These are phyloP conservation scores for Caloboletus firmus DNA, from an alignment of 1,284 basidiomycete species.

Conservation along the genomic window DNA sequence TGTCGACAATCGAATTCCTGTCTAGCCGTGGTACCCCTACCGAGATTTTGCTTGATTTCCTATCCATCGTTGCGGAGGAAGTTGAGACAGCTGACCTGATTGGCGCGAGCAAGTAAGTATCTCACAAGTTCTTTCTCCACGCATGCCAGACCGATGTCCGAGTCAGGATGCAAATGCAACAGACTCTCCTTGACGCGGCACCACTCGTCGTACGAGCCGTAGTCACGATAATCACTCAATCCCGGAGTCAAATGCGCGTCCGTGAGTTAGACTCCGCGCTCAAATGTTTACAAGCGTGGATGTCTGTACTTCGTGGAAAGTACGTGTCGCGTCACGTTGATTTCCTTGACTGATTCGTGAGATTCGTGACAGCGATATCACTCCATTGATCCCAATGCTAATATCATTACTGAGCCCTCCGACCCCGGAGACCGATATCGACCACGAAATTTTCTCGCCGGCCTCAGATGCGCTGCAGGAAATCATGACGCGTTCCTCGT, in stretches of 20 bases:
- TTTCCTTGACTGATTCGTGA: not conserved
- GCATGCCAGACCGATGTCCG: constrained; percentile 9
- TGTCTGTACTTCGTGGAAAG: constrained; percentile 66
- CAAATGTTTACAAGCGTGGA: constrained; percentile 81
- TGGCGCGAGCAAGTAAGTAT: constrained; percentile 68
- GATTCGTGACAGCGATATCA: constrained; percentile 50
- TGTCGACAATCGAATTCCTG: constrained; percentile 56
- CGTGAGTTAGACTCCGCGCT: constrained; percentile 67
- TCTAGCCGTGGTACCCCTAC: constrained; percentile 54
- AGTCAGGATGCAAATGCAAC: constrained; percentile 58
- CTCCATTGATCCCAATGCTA: constrained; percentile 59
- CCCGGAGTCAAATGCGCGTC: constrained; percentile 22
- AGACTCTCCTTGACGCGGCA: constrained; percentile 61
- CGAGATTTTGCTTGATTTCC: constrained; percentile 71
- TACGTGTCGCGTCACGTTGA: constrained; percentile 36
- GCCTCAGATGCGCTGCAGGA: constrained; percentile 76
- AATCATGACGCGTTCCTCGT: constrained; percentile 69
- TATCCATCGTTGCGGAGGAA: constrained; percentile 84
- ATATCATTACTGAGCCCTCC: constrained; percentile 59
- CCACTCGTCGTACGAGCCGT: constrained; percentile 72
- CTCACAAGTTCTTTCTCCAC: constrained; percentile 8
- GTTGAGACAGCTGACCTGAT: constrained; percentile 71
- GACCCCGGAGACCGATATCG: constrained; percentile 31
- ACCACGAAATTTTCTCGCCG: constrained; percentile 57
- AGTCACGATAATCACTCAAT: constrained; percentile 48